These are phyloP conservation scores for Pythium chondricola DNA, from an alignment of 352 stramenopile species.

Conservation along the genomic window DNA sequence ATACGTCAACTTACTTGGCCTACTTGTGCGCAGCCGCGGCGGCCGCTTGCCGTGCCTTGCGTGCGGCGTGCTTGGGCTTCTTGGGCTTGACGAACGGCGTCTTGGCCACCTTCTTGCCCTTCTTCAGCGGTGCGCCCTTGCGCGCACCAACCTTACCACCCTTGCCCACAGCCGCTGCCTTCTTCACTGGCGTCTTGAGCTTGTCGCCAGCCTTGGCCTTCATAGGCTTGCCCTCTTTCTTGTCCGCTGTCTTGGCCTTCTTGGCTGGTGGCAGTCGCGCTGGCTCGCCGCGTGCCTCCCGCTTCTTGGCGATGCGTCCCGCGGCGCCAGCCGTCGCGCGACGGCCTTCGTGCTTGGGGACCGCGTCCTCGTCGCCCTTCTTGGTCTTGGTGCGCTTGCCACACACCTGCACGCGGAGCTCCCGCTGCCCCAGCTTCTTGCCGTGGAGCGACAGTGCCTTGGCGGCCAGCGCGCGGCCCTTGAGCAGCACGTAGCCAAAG, in stretches of 20 bases:
- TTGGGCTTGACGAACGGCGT: constrained; percentile 36
- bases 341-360: constrained; percentile 49
- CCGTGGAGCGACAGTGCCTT: constrained; percentile 66
- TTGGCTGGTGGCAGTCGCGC: not conserved
- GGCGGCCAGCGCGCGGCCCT: constrained; percentile 47
- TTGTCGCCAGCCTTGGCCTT: constrained; percentile 3
- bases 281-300: constrained; percentile 23
- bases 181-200: constrained; percentile 15
- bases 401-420: constrained; percentile 72
- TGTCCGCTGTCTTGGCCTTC: constrained; percentile 1
- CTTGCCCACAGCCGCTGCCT: constrained; percentile 5
- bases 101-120: constrained; percentile 15
- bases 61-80: constrained; percentile 68
- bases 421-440: constrained; percentile 60
- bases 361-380: constrained; percentile 41
- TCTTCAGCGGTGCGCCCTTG: constrained; percentile 23
- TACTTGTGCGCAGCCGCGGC: too few species aligned
- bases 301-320: constrained; percentile 61
- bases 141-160: constrained; percentile 29
- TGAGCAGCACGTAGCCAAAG: constrained; percentile 88
- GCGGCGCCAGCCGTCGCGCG: constrained; percentile 45
- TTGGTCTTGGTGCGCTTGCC: constrained; percentile 84
- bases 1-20: too few species aligned
- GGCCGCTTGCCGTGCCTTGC: constrained; percentile 50
- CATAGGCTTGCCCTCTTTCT: not conserved